Percentiles rank a stretch among this genome's conserved stretches.
These are phyloP conservation scores for Penicillium silybi DNA, from an alignment of 495 filamentous ascomycete genomes.

Conservation along the genomic window DNA sequence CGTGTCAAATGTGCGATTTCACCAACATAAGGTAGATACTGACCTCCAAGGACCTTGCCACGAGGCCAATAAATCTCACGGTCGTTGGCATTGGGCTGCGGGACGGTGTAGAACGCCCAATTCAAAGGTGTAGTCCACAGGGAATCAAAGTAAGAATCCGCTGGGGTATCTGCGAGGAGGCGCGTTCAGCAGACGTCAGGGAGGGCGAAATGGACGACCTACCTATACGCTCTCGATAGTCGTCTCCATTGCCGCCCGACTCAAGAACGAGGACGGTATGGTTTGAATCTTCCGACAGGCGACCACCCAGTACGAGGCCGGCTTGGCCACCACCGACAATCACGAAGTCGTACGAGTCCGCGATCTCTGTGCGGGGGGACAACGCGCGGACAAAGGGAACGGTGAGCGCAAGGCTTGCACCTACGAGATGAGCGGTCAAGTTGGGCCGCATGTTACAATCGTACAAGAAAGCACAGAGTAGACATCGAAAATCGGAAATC, in stretches of 20 bases:
- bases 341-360: conserved; percentile 43
- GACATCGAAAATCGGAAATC: too few relatives aligned
- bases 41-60: conserved; percentile 40
- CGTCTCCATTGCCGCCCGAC: conserved; percentile 35
- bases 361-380: conserved; percentile 26
- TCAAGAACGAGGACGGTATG: conserved; percentile 43
- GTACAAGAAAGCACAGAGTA: background rate
- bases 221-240: conserved; percentile 33
- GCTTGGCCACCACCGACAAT: conserved; percentile 43
- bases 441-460: background rate
- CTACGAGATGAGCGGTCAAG: background rate
- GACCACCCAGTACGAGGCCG: conserved; percentile 29
- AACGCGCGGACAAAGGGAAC: conserved; percentile 16
- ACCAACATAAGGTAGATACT: background rate
- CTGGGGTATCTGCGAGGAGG: conserved; percentile 25
- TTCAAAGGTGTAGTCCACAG: conserved; percentile 36
- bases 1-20: background rate
- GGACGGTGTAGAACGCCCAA: conserved; percentile 32
- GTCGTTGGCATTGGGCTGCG: conserved; percentile 29
- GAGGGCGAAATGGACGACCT: background rate
- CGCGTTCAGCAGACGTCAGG: background rate
- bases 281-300: conserved; percentile 23
- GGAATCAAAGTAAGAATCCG: conserved; percentile 32
- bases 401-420: conserved; percentile 1
- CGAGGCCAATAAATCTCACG: conserved; percentile 31